Percentiles rank a stretch among this genome's conserved stretches.
These are phyloP conservation scores for Phaeoacremonium minimum DNA, from an alignment of 2,329 filamentous ascomycete genomes.

Conservation along the genomic window DNA sequence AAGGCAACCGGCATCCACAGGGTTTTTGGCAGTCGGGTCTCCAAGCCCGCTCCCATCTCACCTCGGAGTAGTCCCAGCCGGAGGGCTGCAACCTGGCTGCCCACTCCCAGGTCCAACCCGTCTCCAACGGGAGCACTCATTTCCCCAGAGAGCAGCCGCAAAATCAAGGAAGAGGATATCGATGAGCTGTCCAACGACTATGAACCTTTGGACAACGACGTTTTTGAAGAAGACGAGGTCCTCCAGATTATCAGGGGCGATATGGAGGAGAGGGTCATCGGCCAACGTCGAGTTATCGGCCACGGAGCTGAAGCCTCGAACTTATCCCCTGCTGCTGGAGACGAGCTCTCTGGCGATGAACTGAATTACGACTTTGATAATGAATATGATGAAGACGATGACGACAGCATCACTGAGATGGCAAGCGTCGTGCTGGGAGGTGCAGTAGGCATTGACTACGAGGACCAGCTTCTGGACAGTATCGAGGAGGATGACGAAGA, in stretches of 20 bases:
- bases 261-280: too few species aligned
- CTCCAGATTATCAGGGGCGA: too few species aligned
- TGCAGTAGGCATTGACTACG: not conserved
- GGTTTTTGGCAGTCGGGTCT: slow-evolving; percentile 3
- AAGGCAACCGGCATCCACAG: slow-evolving; percentile 1
- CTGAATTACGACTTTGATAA: slow-evolving; percentile 42
- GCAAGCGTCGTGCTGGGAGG: too few species aligned
- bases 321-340: too few species aligned
- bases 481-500: not conserved
- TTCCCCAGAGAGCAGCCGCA: too few species aligned
- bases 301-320: too few species aligned
- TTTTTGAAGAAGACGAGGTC: slow-evolving; percentile 21
- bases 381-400: slow-evolving; percentile 26
- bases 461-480: not conserved
- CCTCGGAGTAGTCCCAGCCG: not conserved
- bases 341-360: slow-evolving; percentile 34
- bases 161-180: too few species aligned
- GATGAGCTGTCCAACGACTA: too few species aligned
- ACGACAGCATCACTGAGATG: too few species aligned
- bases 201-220: not conserved
- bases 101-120: too few species aligned
- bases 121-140: too few species aligned
- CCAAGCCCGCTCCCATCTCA: slow-evolving; percentile 1
- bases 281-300: too few species aligned
- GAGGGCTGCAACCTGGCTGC: not conserved